Percentiles rank a stretch among this genome's conserved stretches.
Conservation (phyloP, 768 basidiomycete species). For the Epithele typhae region DNA sequence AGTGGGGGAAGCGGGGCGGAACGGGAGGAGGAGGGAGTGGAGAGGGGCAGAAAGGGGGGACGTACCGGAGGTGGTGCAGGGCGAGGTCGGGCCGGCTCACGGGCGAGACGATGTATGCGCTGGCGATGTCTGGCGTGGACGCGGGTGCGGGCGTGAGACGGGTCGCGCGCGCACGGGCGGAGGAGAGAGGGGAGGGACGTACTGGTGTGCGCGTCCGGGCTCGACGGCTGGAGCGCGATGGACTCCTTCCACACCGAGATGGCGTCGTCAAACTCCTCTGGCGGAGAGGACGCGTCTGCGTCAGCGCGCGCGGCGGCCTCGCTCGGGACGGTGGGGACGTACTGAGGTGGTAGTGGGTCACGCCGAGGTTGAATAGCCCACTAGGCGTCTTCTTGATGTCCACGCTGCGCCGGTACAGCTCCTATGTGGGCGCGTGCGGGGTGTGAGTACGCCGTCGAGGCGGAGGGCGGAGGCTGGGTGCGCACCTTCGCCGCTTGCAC, state of each 20-base stretch:
- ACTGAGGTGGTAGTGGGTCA: slow-evolving; percentile 89
- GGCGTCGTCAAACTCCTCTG: slow-evolving; percentile 86
- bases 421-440: slow-evolving; percentile 14
- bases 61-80: slow-evolving; percentile 75
- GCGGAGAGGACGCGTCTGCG: no score
- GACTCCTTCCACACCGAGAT: slow-evolving; percentile 86
- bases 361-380: slow-evolving; percentile 83
- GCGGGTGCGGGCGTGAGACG: no score
- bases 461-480: background rate
- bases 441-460: background rate
- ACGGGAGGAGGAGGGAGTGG: slow-evolving; percentile 16
- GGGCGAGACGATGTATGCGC: slow-evolving; percentile 82
- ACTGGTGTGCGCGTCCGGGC: slow-evolving; percentile 88
- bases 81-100: slow-evolving; percentile 82
- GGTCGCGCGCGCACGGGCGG: slow-evolving; percentile 18
- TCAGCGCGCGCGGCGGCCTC: background rate
- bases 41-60: slow-evolving; percentile 4
- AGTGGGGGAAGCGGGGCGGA: slow-evolving; percentile 15
- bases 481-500: slow-evolving; percentile 65
- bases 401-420: slow-evolving; percentile 69
- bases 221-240: slow-evolving; percentile 74
- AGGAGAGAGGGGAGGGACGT: slow-evolving; percentile 24
- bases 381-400: slow-evolving; percentile 78
- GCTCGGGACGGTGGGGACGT: slow-evolving; percentile 19
- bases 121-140: slow-evolving; percentile 73